These are phyloP conservation scores for Sugiyamaella chiloensis DNA, from an alignment of 805 yeast species.

Conservation along the genomic window DNA sequence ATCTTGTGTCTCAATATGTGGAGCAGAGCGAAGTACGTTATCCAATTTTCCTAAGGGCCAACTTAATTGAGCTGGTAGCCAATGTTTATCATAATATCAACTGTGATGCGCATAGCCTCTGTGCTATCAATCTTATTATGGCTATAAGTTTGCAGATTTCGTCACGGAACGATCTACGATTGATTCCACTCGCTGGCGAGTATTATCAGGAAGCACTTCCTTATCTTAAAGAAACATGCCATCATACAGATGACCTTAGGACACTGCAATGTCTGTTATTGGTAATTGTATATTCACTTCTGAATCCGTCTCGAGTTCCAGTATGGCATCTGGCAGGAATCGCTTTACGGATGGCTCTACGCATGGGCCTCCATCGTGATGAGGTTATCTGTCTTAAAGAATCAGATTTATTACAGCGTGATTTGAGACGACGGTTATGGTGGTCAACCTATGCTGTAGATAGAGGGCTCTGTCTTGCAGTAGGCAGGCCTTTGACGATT, in stretches of 20 bases:
- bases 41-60: constrained; percentile 13
- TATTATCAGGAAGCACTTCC: constrained; percentile 15
- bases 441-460: constrained; percentile 17
- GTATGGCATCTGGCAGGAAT: constrained; percentile 18
- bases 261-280: constrained; percentile 15
- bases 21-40: constrained; percentile 17
- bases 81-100: constrained; percentile 14
- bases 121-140: constrained; percentile 12
- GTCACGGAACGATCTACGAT: constrained; percentile 14
- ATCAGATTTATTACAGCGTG: constrained; percentile 2
- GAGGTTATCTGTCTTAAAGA: constrained; percentile 6
- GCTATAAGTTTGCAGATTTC: constrained; percentile 16
- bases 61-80: constrained; percentile 15
- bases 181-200: constrained; percentile 14
- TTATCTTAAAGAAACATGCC: constrained; percentile 9
- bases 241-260: constrained; percentile 12
- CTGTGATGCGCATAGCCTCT: constrained; percentile 14
- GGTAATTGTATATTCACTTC: constrained; percentile 12
- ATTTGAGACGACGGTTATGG: constrained; percentile 12
- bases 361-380: constrained; percentile 17
- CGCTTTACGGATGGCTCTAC: constrained; percentile 16
- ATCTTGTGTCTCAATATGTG: constrained; percentile 13
- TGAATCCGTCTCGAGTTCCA: constrained; percentile 15
- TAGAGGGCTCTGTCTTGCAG: constrained; percentile 14
- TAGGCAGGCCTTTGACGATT: constrained; percentile 15